Evolutionary conservation across 139 green algal species (phyloP), one percentile per base, ranked within the genome.

Genomic region (Trebouxia sp.): DNA sequence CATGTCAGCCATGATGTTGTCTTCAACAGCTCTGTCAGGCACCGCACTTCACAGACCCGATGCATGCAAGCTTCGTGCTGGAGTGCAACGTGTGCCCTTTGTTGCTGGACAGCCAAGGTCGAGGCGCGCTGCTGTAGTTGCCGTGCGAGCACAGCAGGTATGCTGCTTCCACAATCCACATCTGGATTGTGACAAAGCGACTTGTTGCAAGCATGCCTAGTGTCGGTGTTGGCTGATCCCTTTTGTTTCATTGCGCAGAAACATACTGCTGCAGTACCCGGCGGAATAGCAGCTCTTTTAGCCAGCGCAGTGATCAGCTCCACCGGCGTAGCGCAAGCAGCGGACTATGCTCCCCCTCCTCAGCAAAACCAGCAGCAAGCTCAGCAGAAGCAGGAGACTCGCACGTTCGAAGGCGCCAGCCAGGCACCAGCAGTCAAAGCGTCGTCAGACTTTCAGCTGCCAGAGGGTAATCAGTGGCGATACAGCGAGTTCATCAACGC

Each of bases 401-500:
- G 70, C 37, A 48, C 78, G 11, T 91, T 86, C 80, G 24, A 55
- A 26, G 82, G 80, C n/a, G 65, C 51, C 22, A 35, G 58, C 22
- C 55, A 69, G 17, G 86, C 87, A 6, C 85, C 88, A 1, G 76
- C 88, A n/a, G 83, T 85, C 8, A 80, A 83, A 11, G 82, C 86
- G 6, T 83, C 92, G 2, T 86, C 84, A n/a, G 84, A 83, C 24
- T 84, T 82, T 35, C 76, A 35, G 22, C 92, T 98, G 77, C 97
- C 97, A 26, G 97, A 99, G 88, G 96, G 97, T 85, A 96, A 90
- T 83, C 91, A 98, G 86, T 99, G 97, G 97, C 88, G 97, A 14
- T 99, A 99, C 90, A 93, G 82, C 58, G 97, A 99, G 79, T 99
- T 99, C 85, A 90, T 99, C 70, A 89, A 88, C 14, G 97, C 97